Base-by-base conservation (phyloP, 1,139 yeast species). In the Candida smagusa region DNA sequence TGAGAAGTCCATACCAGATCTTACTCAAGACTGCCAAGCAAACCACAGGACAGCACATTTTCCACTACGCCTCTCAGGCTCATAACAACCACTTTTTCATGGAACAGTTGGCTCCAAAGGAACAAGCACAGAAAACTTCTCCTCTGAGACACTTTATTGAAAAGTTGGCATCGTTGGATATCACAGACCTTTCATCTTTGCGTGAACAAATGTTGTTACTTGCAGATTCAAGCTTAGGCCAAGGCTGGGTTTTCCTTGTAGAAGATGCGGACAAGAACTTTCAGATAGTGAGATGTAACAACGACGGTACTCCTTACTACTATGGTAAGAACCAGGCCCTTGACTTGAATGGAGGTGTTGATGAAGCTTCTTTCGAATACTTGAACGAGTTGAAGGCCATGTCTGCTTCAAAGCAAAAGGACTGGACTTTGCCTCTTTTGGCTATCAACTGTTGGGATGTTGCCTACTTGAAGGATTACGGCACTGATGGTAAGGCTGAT, bases 71-170 rank as follows among this genome's bases (percentile, higher is more conserved):
- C 9, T 85, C 96, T 4, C 96, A 86, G 59, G 83, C 90, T 2
- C 95, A 86, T 65, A 90, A 89, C 65, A 92, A 92, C 66, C 98
- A 92, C 63, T 72, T 92, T 42, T 88, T 85, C 52, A 80, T 89
- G 57, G 81, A 84, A 58, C 85, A 86, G 53, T 71, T 90, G 42
- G 49, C 65, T 21, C 52, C 61, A 44, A 56, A 53, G 43, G 41
- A 55, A 7, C 59, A 51, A 36, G 72, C 73, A 2, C 46, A 52
- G 19, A 49, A 54, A 22, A 65, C 75, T 9, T 58, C 58, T 45
- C 82, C 83, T 8, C 74, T 80, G 11, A 67, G 78, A 53, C 56
- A 63, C 9, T 61, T 79, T 34, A 53, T 71, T 53, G 71, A 70
- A 37, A 71, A 72, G 44, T 61, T 67, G 42, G 57, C 63, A 22